phyloP scores from a whole-genome alignment of 2,329 filamentous ascomycete genomes.

The Colletotrichum orbiculare region DNA sequence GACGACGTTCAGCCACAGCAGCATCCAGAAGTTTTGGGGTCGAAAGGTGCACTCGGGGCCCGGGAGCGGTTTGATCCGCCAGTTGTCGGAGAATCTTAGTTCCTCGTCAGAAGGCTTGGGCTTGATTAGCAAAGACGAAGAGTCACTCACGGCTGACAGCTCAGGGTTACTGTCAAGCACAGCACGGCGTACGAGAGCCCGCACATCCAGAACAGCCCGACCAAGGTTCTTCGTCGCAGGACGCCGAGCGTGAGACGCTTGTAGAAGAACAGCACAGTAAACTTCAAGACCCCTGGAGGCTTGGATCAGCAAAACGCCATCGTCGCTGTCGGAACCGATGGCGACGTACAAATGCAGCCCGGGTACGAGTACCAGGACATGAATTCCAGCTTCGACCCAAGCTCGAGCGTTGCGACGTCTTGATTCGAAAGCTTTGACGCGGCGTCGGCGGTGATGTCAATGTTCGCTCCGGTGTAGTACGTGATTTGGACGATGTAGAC shows the following conservation, averaged over 20 bases:
- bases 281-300: conserved; percentile 41
- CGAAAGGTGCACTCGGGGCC: conserved; percentile 35
- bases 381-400: conserved; percentile 42
- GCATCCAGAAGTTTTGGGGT: conserved; percentile 41
- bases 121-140: rapidly evolving
- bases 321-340: rapidly evolving
- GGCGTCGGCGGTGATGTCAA: conserved; percentile 39
- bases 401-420: conserved; percentile 38
- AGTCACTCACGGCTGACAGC: conserved; percentile 35
- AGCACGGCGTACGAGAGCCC: conserved; percentile 37
- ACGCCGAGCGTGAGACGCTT: conserved; percentile 39
- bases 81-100: conserved; percentile 37
- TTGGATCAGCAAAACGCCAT: background rate
- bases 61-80: conserved; percentile 41
- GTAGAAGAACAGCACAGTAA: conserved; percentile 43
- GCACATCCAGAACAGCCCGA: conserved; percentile 38
- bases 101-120: background rate
- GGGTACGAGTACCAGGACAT: conserved; percentile 42
- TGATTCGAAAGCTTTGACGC: conserved; percentile 35
- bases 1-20: conserved; percentile 40
- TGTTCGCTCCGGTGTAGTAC: conserved; percentile 40
- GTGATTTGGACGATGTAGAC: conserved; percentile 40
- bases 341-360: conserved; percentile 41
- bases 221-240: conserved; percentile 36
- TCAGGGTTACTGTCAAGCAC: conserved; percentile 32